Evolutionary conservation across 2,329 filamentous ascomycete genomes (phyloP).

Genomic region (Fusarium hainanense): DNA sequence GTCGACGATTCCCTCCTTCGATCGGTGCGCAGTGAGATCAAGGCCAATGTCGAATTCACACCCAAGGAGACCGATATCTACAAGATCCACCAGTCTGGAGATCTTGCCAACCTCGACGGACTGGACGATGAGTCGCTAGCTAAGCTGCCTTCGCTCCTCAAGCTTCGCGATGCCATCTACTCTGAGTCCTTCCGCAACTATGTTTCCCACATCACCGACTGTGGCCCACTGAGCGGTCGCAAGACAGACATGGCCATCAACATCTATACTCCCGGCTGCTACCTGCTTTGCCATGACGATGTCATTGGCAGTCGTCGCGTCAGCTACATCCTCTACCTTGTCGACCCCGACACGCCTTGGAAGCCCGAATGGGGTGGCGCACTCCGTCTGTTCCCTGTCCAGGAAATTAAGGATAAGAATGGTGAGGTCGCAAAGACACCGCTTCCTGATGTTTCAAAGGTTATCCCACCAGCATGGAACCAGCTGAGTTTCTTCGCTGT

Average conservation of each 20-base stretch:
- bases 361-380: constrained; percentile 93
- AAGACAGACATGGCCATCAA: constrained; percentile 99
- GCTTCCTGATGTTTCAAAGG: constrained; percentile 78
- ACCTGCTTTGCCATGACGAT: constrained; percentile 96
- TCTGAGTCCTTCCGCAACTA: constrained; percentile 90
- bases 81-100: constrained; percentile 98
- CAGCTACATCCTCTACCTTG: constrained; percentile 97
- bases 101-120: constrained; percentile 95
- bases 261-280: constrained; percentile 95
- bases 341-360: constrained; percentile 92
- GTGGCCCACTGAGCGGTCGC: constrained; percentile 86
- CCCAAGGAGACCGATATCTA: constrained; percentile 99
- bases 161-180: constrained; percentile 94
- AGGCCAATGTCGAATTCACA: constrained; percentile 91
- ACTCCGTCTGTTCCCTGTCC: constrained; percentile 83
- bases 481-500: constrained; percentile 98
- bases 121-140: constrained; percentile 86
- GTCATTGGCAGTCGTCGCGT: constrained; percentile 97
- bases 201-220: constrained; percentile 84
- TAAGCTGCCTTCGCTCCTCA: constrained; percentile 88
- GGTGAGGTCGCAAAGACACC: constrained; percentile 84
- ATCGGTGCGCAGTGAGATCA: constrained; percentile 87
- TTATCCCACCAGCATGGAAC: constrained; percentile 95
- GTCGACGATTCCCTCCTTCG: constrained; percentile 86
- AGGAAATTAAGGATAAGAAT: constrained; percentile 68